These are phyloP conservation scores for Aotearoamyces nothofagi DNA, from an alignment of 2,329 filamentous ascomycete genomes.

Conservation along the genomic window DNA sequence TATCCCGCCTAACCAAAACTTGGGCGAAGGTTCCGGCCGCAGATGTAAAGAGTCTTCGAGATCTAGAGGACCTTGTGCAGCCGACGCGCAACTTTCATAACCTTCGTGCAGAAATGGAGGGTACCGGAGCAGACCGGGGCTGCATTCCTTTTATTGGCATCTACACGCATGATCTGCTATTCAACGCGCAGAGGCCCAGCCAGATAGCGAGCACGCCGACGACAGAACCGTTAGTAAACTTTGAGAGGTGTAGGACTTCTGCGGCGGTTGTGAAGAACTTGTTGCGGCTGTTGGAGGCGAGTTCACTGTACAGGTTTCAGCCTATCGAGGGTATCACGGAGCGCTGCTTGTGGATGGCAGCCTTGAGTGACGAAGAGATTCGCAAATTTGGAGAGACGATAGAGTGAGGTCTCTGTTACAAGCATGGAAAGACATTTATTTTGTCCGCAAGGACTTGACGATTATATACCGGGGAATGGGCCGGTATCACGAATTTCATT, in stretches of 20 bases:
- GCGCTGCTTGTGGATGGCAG: constrained; percentile 74
- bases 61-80: constrained; percentile 59
- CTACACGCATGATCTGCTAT: constrained; percentile 72
- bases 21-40: constrained; percentile 54
- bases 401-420: constrained; percentile 8
- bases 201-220: constrained; percentile 54
- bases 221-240: constrained; percentile 61
- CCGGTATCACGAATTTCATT: too few relatives aligned
- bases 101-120: constrained; percentile 69
- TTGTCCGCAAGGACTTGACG: too few relatives aligned
- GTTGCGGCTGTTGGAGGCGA: constrained; percentile 64
- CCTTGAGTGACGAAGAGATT: constrained; percentile 63
- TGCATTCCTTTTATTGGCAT: constrained; percentile 76
- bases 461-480: too few relatives aligned
- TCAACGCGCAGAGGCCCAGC: constrained; percentile 65
- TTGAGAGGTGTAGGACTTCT: constrained; percentile 64
- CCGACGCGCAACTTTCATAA: constrained; percentile 66
- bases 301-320: constrained; percentile 57
- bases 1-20: constrained; percentile 51
- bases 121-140: constrained; percentile 41
- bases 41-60: constrained; percentile 50
- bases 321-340: constrained; percentile 65
- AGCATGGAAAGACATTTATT: too few relatives aligned
- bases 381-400: constrained; percentile 23
- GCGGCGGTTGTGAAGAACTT: constrained; percentile 69